phyloP scores from a whole-genome alignment of 2,329 filamentous ascomycete genomes.

The Arthrocladium fulminans region DNA sequence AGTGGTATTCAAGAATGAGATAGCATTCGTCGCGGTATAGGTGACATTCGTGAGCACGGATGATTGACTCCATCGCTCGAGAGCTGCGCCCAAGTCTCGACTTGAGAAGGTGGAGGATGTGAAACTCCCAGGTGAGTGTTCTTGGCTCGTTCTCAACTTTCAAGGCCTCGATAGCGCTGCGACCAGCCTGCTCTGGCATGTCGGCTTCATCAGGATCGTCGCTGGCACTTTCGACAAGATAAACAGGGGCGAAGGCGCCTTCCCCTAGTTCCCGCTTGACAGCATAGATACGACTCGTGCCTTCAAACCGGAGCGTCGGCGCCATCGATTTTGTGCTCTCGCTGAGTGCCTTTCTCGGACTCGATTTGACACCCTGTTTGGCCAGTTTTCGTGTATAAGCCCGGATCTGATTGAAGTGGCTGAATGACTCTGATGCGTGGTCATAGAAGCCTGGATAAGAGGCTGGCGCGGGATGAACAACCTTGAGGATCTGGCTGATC shows the following conservation, averaged over 20 bases:
- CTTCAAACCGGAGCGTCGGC: slow-evolving; percentile 60
- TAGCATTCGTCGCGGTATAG: slow-evolving; percentile 85
- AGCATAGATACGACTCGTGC: slow-evolving; percentile 59
- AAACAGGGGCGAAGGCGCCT: slow-evolving; percentile 91
- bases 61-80: slow-evolving; percentile 66
- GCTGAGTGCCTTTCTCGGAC: slow-evolving; percentile 41
- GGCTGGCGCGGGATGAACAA: slow-evolving; percentile 62
- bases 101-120: slow-evolving; percentile 81
- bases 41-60: slow-evolving; percentile 82
- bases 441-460: slow-evolving; percentile 75
- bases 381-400: slow-evolving; percentile 64
- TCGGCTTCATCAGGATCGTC: slow-evolving; percentile 40
- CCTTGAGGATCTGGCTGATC: slow-evolving; percentile 63
- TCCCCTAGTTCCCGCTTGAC: slow-evolving; percentile 80
- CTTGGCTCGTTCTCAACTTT: slow-evolving; percentile 89
- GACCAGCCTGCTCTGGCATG: slow-evolving; percentile 39
- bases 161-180: slow-evolving; percentile 67
- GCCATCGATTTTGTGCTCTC: slow-evolving; percentile 48
- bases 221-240: slow-evolving; percentile 63
- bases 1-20: slow-evolving; percentile 75
- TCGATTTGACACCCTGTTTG: slow-evolving; percentile 35
- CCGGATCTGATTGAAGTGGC: slow-evolving; percentile 65
- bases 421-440: slow-evolving; percentile 54
- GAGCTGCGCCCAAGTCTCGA: slow-evolving; percentile 56
- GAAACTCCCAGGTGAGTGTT: slow-evolving; percentile 68